Evolutionary conservation across 768 basidiomycete genomes (phyloP), one percentile per base, ranked within the genome.

Genomic region (Fistulinella prunicolor): DNA sequence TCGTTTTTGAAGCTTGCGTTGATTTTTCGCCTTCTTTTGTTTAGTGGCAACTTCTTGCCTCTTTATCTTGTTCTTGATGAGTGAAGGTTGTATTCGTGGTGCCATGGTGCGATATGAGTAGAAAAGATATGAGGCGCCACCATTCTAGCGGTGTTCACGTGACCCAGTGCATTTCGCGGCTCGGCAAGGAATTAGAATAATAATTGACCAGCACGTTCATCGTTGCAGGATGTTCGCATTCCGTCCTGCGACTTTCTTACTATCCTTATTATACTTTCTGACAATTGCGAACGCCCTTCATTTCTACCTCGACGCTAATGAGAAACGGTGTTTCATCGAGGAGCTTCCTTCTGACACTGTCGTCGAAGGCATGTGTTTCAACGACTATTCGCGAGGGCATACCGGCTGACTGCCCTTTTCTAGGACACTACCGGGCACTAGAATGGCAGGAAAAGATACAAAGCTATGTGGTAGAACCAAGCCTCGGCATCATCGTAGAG

Each of bases 291-390:
- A 85, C 64, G 92, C 89, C 23, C 83, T 99, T 22, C 96, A 99
- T 65, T 96, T 98, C 70, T 99, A 99, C 66, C 81, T 99, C 49
- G 93, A 96, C 64, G 85, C 93, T 16, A 88, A 90, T 62, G 91
- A 96, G 68, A 85, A 87, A 61, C 80, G 89, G 40, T 99, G 96
- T 67, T 98, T 98, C 71, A 80, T 98, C 49, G 96, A 98, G 64
- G 96, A 99, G 66, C 73, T 98, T 17, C 95, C 96, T 12, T 83
- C 84, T 3, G 88, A 95, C 68, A 97, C 94, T n/a, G 85, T 94
- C 23, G 90, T 95, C 30, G 90, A 96, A 75, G 92, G 94, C 89
- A 59, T 51, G 75, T 61, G 32, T 38, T 35, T 17, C 44, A 14
- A 22, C 29, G 16, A 13, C 41, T 9, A 17, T 24, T 3, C 17